Conservation (phyloP, 306 rosid genomes). For the Dryas alaskensis region DNA sequence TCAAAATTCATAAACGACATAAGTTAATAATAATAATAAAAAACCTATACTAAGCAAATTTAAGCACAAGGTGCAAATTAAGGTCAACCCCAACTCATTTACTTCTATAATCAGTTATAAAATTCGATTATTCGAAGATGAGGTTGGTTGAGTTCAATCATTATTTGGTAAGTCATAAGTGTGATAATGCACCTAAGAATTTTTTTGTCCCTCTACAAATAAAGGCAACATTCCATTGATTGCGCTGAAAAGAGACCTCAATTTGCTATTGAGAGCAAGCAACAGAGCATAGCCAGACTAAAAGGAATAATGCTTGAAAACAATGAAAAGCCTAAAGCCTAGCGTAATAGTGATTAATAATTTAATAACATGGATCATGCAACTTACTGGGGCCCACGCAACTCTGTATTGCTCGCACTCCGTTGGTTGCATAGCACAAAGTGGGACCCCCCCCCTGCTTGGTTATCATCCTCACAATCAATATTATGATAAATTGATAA, state of each 20-base stretch:
- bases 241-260: conserved; percentile 24
- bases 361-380: background rate
- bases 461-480: background rate
- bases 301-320: background rate
- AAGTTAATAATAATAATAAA: too few species aligned
- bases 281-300: background rate
- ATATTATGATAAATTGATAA: too few species aligned
- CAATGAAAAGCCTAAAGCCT: background rate
- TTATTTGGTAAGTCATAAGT: background rate
- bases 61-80: too few species aligned
- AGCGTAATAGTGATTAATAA: background rate
- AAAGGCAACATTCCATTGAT: conserved; percentile 29
- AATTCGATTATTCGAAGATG: background rate
- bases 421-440: background rate
- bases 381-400: background rate
- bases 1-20: too few species aligned
- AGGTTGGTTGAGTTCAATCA: background rate
- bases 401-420: background rate
- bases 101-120: too few species aligned
- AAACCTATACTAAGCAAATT: too few species aligned
- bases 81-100: too few species aligned
- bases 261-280: background rate
- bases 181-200: background rate
- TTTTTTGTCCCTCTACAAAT: background rate
- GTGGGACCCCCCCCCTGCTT: background rate